phyloP scores from a whole-genome alignment of 306 rosid species.

The Begonia fuchsioides region DNA sequence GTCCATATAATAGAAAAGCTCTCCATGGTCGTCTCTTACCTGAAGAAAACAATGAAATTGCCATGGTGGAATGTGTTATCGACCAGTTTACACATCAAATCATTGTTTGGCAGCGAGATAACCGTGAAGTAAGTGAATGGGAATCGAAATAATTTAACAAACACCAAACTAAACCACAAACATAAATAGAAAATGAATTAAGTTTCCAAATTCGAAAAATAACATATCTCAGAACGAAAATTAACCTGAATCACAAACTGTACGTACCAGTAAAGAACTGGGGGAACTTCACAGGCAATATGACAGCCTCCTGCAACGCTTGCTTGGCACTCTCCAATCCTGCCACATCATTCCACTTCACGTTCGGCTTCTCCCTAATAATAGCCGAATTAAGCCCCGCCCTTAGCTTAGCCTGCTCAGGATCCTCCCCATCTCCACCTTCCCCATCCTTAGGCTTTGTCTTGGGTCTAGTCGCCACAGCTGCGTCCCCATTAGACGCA shows the following conservation, averaged over 20 bases:
- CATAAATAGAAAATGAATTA: too few species aligned
- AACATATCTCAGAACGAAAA: background rate
- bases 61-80: too few species aligned
- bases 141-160: too few species aligned
- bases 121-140: too few species aligned
- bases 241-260: background rate
- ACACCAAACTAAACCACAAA: too few species aligned
- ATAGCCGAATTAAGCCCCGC: slow-evolving; percentile 87
- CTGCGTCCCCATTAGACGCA: slow-evolving; percentile 84
- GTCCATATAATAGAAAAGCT: slow-evolving; percentile 87
- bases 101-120: too few species aligned
- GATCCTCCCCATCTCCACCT: slow-evolving; percentile 78
- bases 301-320: slow-evolving; percentile 91
- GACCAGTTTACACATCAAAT: too few species aligned
- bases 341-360: slow-evolving; percentile 95
- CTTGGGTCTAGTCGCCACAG: slow-evolving; percentile 77
- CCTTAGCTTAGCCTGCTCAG: slow-evolving; percentile 75
- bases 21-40: slow-evolving; percentile 99
- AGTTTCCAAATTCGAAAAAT: too few species aligned
- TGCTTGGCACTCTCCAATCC: slow-evolving; percentile 96
- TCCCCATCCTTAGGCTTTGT: slow-evolving; percentile 77
- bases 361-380: slow-evolving; percentile 81
- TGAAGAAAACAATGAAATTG: slow-evolving; percentile 9
- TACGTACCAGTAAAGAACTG: slow-evolving; percentile 86
- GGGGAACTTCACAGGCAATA: slow-evolving; percentile 87